phyloP scores from a whole-genome alignment of 495 filamentous ascomycete species.

The Xylaria flabelliformis region DNA sequence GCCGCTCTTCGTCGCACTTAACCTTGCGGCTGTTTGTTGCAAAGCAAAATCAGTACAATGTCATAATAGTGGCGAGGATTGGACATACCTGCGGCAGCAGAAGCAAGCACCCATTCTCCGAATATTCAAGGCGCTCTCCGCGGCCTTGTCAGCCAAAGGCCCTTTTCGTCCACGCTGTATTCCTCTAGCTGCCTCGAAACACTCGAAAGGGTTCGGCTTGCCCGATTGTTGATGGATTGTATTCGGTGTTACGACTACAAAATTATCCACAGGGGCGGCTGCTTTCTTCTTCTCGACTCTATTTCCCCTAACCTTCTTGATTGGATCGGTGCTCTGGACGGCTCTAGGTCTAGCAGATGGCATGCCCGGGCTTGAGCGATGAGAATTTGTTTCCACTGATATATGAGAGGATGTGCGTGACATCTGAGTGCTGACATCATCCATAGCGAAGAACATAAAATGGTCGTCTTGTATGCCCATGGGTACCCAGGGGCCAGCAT shows the following conservation, averaged over 20 bases:
- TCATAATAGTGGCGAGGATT: conserved; percentile 15
- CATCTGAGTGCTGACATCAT: conserved; percentile 42
- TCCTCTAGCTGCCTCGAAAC: conserved; percentile 52
- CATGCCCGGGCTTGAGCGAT: conserved; percentile 40
- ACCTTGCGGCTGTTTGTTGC: conserved; percentile 44
- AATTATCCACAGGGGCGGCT: conserved; percentile 44
- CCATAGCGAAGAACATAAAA: conserved; percentile 43
- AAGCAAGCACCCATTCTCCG: conserved; percentile 57
- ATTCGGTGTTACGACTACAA: conserved; percentile 56
- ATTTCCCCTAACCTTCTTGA: conserved; percentile 44
- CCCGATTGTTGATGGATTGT: conserved; percentile 50
- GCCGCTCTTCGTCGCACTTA: conserved; percentile 53
- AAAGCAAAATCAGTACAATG: conserved; percentile 24
- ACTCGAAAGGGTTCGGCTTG: conserved; percentile 54
- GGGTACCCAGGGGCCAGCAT: conserved; percentile 50
- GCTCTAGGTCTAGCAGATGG: conserved; percentile 43
- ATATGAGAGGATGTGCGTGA: conserved; percentile 41
- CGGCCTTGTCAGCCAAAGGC: conserved; percentile 53
- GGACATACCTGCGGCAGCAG: conserved; percentile 51
- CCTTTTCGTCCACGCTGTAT: conserved; percentile 56
- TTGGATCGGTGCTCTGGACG: conserved; percentile 31
- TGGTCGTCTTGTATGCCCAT: conserved; percentile 41
- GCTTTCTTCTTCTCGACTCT: conserved; percentile 47
- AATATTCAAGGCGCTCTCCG: conserved; percentile 54
- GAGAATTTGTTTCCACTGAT: conserved; percentile 34